Percentiles rank a stretch among this genome's conserved stretches.
These are phyloP conservation scores for Harringtonia aguacate DNA, from an alignment of 2,329 filamentous ascomycete genomes.

Conservation along the genomic window DNA sequence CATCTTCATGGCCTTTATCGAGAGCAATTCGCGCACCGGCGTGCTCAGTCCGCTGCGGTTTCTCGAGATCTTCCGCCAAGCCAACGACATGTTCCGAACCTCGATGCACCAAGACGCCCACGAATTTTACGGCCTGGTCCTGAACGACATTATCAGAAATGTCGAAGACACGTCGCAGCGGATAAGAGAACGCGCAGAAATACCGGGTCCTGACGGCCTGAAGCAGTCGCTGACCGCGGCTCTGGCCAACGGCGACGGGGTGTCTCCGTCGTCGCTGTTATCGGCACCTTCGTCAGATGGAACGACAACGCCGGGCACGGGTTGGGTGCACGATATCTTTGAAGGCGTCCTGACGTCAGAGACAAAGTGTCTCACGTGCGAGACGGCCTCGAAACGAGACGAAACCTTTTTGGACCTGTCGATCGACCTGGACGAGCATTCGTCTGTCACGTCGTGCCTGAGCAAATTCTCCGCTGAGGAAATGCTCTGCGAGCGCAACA, in stretches of 20 bases:
- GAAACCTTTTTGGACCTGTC: conserved; percentile 94
- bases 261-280: conserved; percentile 16
- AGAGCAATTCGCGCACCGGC: conserved; percentile 70
- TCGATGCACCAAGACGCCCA: conserved; percentile 98
- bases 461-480: conserved; percentile 96
- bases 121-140: conserved; percentile 85
- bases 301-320: conserved; percentile 50
- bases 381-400: conserved; percentile 88
- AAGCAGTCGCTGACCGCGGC: conserved; percentile 39
- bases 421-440: conserved; percentile 89
- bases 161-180: conserved; percentile 69
- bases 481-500: conserved; percentile 97
- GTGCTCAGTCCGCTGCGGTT: conserved; percentile 90
- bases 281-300: conserved; percentile 22
- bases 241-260: conserved; percentile 16
- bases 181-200: conserved; percentile 30
- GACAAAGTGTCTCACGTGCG: conserved; percentile 91
- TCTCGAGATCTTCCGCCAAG: conserved; percentile 81
- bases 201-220: conserved; percentile 26
- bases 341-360: conserved; percentile 92
- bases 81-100: conserved; percentile 95
- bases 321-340: conserved; percentile 96
- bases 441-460: conserved; percentile 90
- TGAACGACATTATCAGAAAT: conserved; percentile 94
- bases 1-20: conserved; percentile 84